Conservation (phyloP, 2,329 filamentous ascomycete species). For the Trichoderma breve region DNA sequence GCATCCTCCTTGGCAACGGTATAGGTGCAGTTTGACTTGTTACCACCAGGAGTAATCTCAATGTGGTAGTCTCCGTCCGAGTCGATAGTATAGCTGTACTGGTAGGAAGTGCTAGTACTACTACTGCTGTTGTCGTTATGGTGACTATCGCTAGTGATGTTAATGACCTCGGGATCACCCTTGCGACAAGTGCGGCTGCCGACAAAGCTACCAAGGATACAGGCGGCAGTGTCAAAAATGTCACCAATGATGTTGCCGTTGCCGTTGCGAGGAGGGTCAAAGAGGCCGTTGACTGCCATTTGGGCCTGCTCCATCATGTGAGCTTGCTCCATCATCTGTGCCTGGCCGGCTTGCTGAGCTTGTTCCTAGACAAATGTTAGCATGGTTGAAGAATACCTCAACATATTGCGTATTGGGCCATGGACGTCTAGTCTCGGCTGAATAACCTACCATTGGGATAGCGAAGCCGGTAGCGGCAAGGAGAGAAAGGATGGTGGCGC, state of each 20-base stretch:
- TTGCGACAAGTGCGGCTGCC: background rate
- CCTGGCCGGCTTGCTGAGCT: background rate
- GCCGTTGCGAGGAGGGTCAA: constrained; percentile 1
- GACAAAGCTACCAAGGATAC: background rate
- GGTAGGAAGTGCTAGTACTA: background rate
- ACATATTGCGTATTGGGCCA: background rate
- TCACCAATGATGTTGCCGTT: background rate
- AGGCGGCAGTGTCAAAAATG: constrained; percentile 11
- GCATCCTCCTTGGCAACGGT: background rate
- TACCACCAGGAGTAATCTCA: background rate
- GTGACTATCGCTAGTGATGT: background rate
- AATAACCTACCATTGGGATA: background rate
- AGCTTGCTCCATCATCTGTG: background rate
- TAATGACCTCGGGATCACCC: background rate
- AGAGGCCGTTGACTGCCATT: background rate
- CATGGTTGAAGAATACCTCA: background rate
- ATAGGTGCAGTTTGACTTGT: background rate
- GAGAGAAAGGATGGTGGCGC: background rate
- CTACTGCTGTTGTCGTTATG: background rate
- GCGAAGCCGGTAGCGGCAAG: constrained; percentile 1
- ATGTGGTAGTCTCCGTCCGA: constrained; percentile 2
- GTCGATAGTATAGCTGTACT: background rate
- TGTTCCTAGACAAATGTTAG: background rate
- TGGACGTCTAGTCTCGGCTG: background rate
- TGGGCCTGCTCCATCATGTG: background rate